Base-by-base conservation (phyloP, 331 rosid genomes). In the Cucumis variabilis region DNA sequence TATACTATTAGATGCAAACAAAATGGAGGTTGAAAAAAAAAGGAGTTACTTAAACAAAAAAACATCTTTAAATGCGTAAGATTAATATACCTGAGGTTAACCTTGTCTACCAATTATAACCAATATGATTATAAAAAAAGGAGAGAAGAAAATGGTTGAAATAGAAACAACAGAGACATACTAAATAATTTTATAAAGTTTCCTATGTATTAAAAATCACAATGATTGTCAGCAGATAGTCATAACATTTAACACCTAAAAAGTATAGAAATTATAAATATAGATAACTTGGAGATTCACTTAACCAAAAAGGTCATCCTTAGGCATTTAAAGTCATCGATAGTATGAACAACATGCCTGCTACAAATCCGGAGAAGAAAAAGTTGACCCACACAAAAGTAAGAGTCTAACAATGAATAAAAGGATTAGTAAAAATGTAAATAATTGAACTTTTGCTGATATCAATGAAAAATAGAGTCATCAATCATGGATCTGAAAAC, bases 321-420 rank as follows among this genome's bases (percentile, higher is more conserved):
- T 24, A 30, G 41, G 73, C 73, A 86, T 62, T 63, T 27, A 60
- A 60, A 30, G 25, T 23, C 41, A 86, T 51, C 19, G 63, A 37
- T n/a, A 85, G 62, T 15, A 87, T 71, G 85, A 37, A 83, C 68
- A 87, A 86, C 90, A 68, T 86, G 95, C 99, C 99, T 92, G 98
- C 98, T 19, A 97, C 99, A 89, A 97, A 97, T 88, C 99, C 98
- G 46, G 98, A 97, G 92, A 97, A 24, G 99, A 98, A 84, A 97
- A 97, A 44, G n/a, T n/a, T n/a, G n/a, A n/a, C n/a, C n/a, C n/a
- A n/a, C n/a, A n/a, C n/a, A n/a, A n/a, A n/a, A n/a, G 99, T 97
- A 88, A 97, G 98, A 89, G 99, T n/a, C n/a, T 95, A 94, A 75
- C 91, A 80, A n/a, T n/a, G n/a, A n/a, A n/a, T 72, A 72, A 80